Evolutionary conservation across 768 basidiomycete species (phyloP).

Genomic region (Boletales sp.): DNA sequence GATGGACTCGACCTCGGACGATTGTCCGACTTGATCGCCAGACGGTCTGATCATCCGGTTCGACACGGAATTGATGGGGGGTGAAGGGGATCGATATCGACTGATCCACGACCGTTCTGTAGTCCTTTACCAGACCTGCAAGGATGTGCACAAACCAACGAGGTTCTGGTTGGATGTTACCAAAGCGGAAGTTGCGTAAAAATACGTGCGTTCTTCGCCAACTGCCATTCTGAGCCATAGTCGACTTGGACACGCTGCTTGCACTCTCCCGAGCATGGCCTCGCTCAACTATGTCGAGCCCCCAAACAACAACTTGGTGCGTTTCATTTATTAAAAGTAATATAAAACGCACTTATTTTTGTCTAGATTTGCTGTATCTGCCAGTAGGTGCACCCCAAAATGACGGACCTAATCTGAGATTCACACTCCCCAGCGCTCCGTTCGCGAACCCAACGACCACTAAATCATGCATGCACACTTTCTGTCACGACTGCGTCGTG

Average conservation of each 20-base stretch:
- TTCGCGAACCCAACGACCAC: constrained; percentile 77
- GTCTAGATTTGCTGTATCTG: constrained; percentile 77
- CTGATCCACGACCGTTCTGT: too few relatives aligned
- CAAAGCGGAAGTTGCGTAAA: constrained; percentile 9
- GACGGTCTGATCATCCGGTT: too few relatives aligned
- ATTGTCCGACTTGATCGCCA: too few relatives aligned
- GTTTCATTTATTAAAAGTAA: constrained; percentile 17
- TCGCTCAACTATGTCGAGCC: constrained; percentile 52
- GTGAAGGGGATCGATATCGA: too few relatives aligned
- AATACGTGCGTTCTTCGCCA: not conserved
- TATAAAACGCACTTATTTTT: not conserved
- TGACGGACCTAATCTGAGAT: constrained; percentile 5
- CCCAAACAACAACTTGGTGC: constrained; percentile 66
- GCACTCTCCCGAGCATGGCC: constrained; percentile 16
- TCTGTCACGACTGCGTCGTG: constrained; percentile 80
- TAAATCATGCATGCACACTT: constrained; percentile 76
- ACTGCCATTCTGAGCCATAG: constrained; percentile 5
- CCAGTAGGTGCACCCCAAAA: constrained; percentile 38
- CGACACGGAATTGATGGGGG: too few relatives aligned
- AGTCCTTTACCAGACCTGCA: too few relatives aligned
- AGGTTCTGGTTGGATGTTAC: too few relatives aligned
- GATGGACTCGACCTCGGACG: too few relatives aligned
- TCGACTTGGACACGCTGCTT: constrained; percentile 2
- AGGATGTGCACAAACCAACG: too few relatives aligned
- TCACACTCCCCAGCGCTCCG: constrained; percentile 45